Evolutionary conservation across 371 early-diverging fungal genomes (phyloP).

Genomic region (Funneliformis caledonium): DNA sequence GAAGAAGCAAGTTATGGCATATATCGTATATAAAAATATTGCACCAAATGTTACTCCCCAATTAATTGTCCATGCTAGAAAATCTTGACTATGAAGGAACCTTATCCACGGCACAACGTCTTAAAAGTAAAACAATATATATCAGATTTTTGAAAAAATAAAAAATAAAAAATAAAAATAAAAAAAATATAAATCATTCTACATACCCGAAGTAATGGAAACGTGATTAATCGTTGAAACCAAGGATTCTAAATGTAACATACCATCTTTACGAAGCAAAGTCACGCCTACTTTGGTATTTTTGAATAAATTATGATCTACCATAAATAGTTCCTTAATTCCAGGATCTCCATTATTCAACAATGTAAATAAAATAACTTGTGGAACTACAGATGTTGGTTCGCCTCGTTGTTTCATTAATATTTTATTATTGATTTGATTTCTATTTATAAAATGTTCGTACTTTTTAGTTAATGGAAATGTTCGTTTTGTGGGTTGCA

Average conservation of each 20-base stretch:
- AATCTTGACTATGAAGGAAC: background rate
- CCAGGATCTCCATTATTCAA: slow-evolving; percentile 27
- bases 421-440: background rate
- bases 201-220: background rate
- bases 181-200: background rate
- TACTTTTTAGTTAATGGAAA: background rate
- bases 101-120: slow-evolving; percentile 3
- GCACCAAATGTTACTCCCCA: slow-evolving; percentile 1
- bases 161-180: background rate
- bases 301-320: background rate
- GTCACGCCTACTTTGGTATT: background rate
- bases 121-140: slow-evolving; percentile 2
- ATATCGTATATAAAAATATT: background rate
- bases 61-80: slow-evolving; percentile 7
- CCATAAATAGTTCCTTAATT: slow-evolving; percentile 8
- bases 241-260: background rate
- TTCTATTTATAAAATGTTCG: background rate
- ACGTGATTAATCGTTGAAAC: background rate
- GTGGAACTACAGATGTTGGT: background rate
- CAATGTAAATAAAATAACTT: slow-evolving; percentile 29
- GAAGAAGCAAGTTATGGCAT: background rate
- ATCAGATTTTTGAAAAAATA: too few relatives aligned
- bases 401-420: background rate
- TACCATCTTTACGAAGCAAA: background rate
- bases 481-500: background rate